Evolutionary conservation across 805 yeast genomes (phyloP).

Genomic region (Starmerella riodocensis): DNA sequence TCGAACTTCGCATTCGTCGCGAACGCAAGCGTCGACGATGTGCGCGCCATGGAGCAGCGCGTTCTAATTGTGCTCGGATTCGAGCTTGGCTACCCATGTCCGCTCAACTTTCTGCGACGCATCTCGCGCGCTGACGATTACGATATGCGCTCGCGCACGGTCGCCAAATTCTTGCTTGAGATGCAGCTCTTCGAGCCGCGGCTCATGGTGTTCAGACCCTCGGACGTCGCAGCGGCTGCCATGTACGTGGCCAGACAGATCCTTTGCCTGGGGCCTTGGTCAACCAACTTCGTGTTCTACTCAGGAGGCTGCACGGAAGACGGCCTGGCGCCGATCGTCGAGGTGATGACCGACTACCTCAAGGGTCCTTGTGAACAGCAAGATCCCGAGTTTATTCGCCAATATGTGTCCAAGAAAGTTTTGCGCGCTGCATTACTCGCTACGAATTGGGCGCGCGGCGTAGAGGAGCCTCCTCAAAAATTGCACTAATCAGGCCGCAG

Average conservation of each 20-base stretch:
- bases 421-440: conserved; percentile 43
- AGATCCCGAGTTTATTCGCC: conserved; percentile 62
- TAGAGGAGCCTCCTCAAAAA: too few species aligned
- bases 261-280: conserved; percentile 50
- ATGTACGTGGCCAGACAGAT: conserved; percentile 72
- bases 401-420: conserved; percentile 78
- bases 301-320: conserved; percentile 76
- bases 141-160: conserved; percentile 67
- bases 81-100: conserved; percentile 73
- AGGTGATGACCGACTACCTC: conserved; percentile 58
- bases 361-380: conserved; percentile 76
- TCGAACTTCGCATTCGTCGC: conserved; percentile 77
- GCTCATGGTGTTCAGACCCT: conserved; percentile 62
- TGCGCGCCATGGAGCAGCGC: conserved; percentile 68
- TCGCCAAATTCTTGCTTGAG: conserved; percentile 75
- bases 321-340: conserved; percentile 59
- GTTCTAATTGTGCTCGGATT: conserved; percentile 60
- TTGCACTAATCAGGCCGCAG: too few species aligned
- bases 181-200: conserved; percentile 61
- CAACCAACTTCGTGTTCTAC: conserved; percentile 74
- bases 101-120: conserved; percentile 77
- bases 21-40: conserved; percentile 53
- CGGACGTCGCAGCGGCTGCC: conserved; percentile 73
- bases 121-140: conserved; percentile 85
- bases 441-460: conserved; percentile 23